Evolutionary conservation across 768 basidiomycete species (phyloP).

Genomic region (Asterophora parasitica): DNA sequence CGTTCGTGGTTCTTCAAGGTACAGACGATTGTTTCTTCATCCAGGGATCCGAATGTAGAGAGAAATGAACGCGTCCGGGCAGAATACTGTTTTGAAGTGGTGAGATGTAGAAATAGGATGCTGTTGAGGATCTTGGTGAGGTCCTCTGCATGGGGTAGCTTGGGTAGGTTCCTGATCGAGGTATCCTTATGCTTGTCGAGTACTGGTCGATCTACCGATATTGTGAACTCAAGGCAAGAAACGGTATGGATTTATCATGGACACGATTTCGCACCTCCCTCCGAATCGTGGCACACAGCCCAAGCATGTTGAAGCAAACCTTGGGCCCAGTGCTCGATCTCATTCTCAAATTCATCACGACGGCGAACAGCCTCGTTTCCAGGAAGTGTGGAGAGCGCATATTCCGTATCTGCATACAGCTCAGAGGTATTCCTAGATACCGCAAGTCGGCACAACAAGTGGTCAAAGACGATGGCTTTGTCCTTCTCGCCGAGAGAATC

Average conservation of each 20-base stretch:
- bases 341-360: conserved; percentile 28
- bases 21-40: conserved; percentile 40
- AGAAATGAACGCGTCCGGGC: conserved; percentile 47
- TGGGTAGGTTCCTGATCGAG: conserved; percentile 34
- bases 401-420: conserved; percentile 36
- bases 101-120: conserved; percentile 47
- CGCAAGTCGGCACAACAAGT: conserved; percentile 41
- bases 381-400: conserved; percentile 17
- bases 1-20: conserved; percentile 46
- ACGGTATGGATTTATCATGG: too few relatives aligned
- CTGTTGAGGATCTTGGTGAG: conserved; percentile 43
- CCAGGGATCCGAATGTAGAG: conserved; percentile 30
- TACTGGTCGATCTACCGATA: conserved; percentile 33
- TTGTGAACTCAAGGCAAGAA: too few relatives aligned
- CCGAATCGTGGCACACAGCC: conserved; percentile 35
- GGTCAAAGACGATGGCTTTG: conserved; percentile 34
- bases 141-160: conserved; percentile 32
- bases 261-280: conserved; percentile 7
- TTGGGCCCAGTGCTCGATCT: conserved; percentile 43
- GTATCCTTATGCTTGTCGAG: conserved; percentile 43
- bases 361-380: conserved; percentile 13
- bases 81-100: conserved; percentile 43
- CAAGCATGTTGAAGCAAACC: conserved; percentile 38
- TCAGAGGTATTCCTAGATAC: conserved; percentile 39
- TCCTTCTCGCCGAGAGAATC: conserved; percentile 32